Evolutionary conservation across 352 stramenopile species (phyloP).

Genomic region (Pythium rishiriense): DNA sequence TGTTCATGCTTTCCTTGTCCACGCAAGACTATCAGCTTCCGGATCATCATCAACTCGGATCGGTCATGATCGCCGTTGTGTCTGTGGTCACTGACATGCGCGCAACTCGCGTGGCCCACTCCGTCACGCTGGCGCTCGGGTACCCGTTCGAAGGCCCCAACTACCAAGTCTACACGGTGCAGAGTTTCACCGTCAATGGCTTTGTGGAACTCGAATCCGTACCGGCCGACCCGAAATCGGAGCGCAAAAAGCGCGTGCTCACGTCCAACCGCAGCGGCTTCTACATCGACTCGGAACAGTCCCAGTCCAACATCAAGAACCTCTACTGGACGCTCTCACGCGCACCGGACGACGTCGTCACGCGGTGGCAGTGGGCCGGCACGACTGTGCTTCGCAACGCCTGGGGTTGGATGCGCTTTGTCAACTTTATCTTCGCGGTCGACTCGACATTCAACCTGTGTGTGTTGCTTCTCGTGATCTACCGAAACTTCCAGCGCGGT

Average conservation of each 20-base stretch:
- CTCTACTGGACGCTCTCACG: neutral
- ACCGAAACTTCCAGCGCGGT: constrained; percentile 8
- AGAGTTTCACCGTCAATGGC: constrained; percentile 2
- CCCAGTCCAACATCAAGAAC: constrained; percentile 25
- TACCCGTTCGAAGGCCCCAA: constrained; percentile 18
- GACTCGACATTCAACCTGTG: constrained; percentile 15
- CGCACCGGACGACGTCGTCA: neutral
- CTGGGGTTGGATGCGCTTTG: constrained; percentile 47
- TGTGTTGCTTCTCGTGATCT: constrained; percentile 31
- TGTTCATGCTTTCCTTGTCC: constrained; percentile 13
- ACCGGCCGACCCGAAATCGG: too few species aligned
- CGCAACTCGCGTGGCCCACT: neutral
- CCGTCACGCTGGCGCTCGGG: constrained; percentile 10
- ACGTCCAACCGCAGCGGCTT: constrained; percentile 14
- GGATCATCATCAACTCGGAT: neutral
- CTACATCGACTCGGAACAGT: constrained; percentile 3
- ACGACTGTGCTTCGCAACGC: constrained; percentile 30
- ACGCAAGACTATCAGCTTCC: constrained; percentile 23
- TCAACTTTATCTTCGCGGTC: constrained; percentile 42
- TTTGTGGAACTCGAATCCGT: neutral
- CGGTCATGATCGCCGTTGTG: constrained; percentile 9
- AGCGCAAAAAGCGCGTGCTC: neutral
- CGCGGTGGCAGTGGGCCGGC: constrained; percentile 25
- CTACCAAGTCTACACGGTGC: constrained; percentile 14
- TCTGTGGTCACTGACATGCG: constrained; percentile 22